phyloP scores from a whole-genome alignment of 805 yeast genomes.

The Brettanomyces naardenensis region DNA sequence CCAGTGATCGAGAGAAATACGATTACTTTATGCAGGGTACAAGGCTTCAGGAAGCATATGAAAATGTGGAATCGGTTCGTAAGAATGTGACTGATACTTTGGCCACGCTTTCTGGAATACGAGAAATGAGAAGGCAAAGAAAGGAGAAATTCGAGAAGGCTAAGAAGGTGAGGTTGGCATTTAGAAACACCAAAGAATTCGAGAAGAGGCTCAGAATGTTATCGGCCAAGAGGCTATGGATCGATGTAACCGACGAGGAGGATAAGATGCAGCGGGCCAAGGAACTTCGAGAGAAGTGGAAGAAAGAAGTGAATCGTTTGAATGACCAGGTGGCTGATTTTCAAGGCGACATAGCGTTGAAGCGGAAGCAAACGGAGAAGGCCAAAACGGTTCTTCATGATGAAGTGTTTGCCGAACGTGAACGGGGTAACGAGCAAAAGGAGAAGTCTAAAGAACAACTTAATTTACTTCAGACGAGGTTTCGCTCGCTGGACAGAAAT shows the following conservation, averaged over 20 bases:
- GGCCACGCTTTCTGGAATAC: slow-evolving; percentile 31
- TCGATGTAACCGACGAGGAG: slow-evolving; percentile 28
- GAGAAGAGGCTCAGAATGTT: slow-evolving; percentile 30
- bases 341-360: slow-evolving; percentile 12
- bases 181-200: slow-evolving; percentile 33
- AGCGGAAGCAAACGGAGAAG: slow-evolving; percentile 12
- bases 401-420: neutral
- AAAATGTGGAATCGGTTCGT: slow-evolving; percentile 38
- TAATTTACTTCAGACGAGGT: neutral
- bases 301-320: slow-evolving; percentile 8
- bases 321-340: slow-evolving; percentile 9
- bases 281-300: slow-evolving; percentile 10
- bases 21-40: slow-evolving; percentile 77
- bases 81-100: slow-evolving; percentile 32
- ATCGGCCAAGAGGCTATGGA: slow-evolving; percentile 44
- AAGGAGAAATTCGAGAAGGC: slow-evolving; percentile 36
- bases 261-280: slow-evolving; percentile 16
- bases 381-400: slow-evolving; percentile 1
- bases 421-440: slow-evolving; percentile 9
- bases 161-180: slow-evolving; percentile 29
- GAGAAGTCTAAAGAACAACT: neutral
- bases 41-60: slow-evolving; percentile 55
- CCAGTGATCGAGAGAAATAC: slow-evolving; percentile 67
- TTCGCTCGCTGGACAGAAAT: slow-evolving; percentile 6
- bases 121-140: slow-evolving; percentile 21